A percentile compares a stretch with the other conserved stretches of the same genome.
These are phyloP conservation scores for Pseudonitzschia multiseries DNA, from an alignment of 108 stramenopile genomes.

Conservation along the genomic window DNA sequence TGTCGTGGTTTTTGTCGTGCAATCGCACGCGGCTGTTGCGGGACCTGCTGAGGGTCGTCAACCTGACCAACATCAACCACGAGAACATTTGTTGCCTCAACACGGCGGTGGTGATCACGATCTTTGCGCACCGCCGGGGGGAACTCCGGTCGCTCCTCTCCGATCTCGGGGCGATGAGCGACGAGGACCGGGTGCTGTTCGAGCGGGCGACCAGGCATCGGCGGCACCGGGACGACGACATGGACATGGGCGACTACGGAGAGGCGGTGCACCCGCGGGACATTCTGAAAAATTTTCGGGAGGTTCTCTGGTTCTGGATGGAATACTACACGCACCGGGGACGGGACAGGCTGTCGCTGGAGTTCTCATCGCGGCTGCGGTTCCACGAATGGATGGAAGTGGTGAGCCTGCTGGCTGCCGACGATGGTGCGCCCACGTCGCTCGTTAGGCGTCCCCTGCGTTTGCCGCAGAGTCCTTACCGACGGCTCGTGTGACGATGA, in stretches of 20 bases:
- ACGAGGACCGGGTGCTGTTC: conserved; percentile 27
- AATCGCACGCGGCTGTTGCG: conserved; percentile 64
- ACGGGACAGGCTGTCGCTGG: conserved; percentile 79
- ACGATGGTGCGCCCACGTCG: conserved; percentile 62
- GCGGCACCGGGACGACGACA: not conserved
- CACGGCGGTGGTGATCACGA: conserved; percentile 75
- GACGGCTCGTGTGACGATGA: conserved; percentile 31
- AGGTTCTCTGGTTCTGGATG: conserved; percentile 86
- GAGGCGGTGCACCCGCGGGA: not conserved
- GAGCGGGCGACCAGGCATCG: too few relatives aligned
- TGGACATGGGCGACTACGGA: not conserved
- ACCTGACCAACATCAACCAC: conserved; percentile 77
- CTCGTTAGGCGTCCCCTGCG: conserved; percentile 43
- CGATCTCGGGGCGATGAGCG: conserved; percentile 44
- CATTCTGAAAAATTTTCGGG: conserved; percentile 65
- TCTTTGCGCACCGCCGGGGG: conserved; percentile 67
- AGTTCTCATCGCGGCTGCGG: conserved; percentile 82
- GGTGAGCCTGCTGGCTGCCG: conserved; percentile 62
- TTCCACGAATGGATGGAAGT: conserved; percentile 80
- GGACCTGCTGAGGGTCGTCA: conserved; percentile 72
- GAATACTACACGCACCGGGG: conserved; percentile 87
- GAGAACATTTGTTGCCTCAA: conserved; percentile 92
- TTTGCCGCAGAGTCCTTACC: conserved; percentile 64
- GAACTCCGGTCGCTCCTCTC: conserved; percentile 41
- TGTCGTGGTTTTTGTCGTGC: conserved; percentile 56